These are phyloP conservation scores for Omphalea diandra DNA, from an alignment of 441 rosid genomes.

Conservation along the genomic window DNA sequence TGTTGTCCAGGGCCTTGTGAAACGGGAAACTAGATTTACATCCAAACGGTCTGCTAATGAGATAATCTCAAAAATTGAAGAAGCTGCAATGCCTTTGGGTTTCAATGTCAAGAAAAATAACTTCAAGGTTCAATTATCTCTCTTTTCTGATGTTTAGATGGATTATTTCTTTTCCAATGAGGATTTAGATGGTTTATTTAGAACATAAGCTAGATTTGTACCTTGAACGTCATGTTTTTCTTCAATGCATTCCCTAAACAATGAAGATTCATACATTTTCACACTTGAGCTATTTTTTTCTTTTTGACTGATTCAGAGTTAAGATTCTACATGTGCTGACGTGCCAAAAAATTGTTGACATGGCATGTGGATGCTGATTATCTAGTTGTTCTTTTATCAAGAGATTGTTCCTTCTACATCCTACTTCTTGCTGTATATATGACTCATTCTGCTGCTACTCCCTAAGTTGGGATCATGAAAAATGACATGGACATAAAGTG, in stretches of 20 bases:
- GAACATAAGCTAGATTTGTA: neutral
- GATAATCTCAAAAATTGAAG: slow-evolving; percentile 91
- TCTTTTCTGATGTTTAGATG: too few species aligned
- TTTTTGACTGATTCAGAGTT: too few species aligned
- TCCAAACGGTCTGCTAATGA: slow-evolving; percentile 87
- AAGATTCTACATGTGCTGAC: too few species aligned
- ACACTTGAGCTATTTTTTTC: too few species aligned
- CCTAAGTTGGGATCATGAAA: neutral
- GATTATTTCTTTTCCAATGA: too few species aligned
- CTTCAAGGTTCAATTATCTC: slow-evolving; percentile 59
- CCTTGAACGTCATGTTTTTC: neutral
- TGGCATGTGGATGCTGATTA: neutral
- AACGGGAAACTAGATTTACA: slow-evolving; percentile 92
- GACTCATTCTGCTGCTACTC: neutral
- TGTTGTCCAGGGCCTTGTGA: slow-evolving; percentile 75
- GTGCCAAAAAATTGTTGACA: too few species aligned
- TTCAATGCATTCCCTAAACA: too few species aligned
- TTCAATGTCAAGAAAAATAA: slow-evolving; percentile 93
- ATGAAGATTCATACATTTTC: too few species aligned
- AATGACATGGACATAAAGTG: neutral
- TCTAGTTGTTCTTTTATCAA: neutral
- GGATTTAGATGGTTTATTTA: neutral
- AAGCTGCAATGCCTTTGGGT: slow-evolving; percentile 86
- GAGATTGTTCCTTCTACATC: neutral
- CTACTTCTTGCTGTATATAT: neutral